Base-by-base conservation (phyloP, 306 rosid genomes). In the Abrus precatorius region DNA sequence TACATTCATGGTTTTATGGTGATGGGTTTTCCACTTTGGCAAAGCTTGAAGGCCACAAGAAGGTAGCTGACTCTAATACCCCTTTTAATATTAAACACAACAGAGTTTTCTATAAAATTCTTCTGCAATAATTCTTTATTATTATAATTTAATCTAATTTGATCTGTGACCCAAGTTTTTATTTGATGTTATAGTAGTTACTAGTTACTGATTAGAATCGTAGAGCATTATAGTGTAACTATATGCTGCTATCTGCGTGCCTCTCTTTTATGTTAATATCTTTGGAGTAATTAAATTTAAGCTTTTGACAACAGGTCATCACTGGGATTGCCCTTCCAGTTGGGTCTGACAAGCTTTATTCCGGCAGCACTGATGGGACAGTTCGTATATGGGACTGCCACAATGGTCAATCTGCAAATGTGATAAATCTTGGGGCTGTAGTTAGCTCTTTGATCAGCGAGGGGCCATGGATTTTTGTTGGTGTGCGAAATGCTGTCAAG, bases 381-480 rank as follows among this genome's bases (percentile, higher is more conserved):
- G 40, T 77, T 52, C 55, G 87, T 6, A 68, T 79, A 57, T 91
- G 93, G 93, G 87, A 91, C 47, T 91, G 88, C 64, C 33, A 70
- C 45, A 84, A 82, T 41, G 86, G 90, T 50, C 72, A 30, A 29
- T 89, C 89, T 74, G 76, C 9, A 74, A 48, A 9, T 1, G 62
- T 71, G 9, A 52, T 48, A 38, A 74, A 83, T 60, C 77, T 87
- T 28, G 82, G 85, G 6, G 66, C 7, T 1, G 87, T 87, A 64
- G 83, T 82, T 38, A 84, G 74, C 49, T 89, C 77, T 72, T 78
- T 89, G 70, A 75, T 83, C 72, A 69, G 81, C 1, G 82, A 84
- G 66, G 90, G 89, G 1, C 69, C 78, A 9, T 91, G 90, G 90
- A 76, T 91, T 66, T 89, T 88, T 50, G 75, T 72, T 54, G 93